Evolutionary conservation across 106 monocot species (phyloP), one percentile per base, ranked within the genome.

Genomic region (Ottelia alismoides): DNA sequence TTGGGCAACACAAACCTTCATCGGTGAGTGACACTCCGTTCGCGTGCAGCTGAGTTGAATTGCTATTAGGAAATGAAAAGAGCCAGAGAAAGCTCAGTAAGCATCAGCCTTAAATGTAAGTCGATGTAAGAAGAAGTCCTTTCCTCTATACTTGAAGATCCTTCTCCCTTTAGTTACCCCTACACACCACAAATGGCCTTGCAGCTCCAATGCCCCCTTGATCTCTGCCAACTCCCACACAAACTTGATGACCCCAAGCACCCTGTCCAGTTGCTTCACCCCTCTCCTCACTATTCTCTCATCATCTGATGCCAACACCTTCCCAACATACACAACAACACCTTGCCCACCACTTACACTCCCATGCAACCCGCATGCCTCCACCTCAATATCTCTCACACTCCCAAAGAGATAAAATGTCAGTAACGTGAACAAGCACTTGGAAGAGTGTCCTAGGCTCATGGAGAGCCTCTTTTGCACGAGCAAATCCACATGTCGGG

Each of bases 381-480:
- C 85, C 45, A 96, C 61, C 22, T 82, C 76, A 21, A 85, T 63
- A 23, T 85, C 74, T 20, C 62, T 46, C 7, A 82, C 76, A 30
- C 25, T 61, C 22, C 96, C 96, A 55, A 68, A 67, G 18, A 96
- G 71, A 63, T 96, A 96, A 57, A 79, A 89, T 6, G 85, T 56
- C 45, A 96, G 56, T 11, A 96, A 68, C 0, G 78, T 77, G 59
- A 89, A 96, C 25, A 96, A 43, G 58, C 96, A 96, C 51, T 74
- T 89, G 18, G 96, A 96, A 18, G 89, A 85, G 60, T 85, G 89
- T 2, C 96, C 96, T 45, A 96, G 60, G 55, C 52, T 74, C 57
- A 82, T 79, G 26, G 84, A 65, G 12, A 96, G 74, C 64, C 68
- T 81, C 72, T 58, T 85, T 32, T 89, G 88, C 2, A 96, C 68